Conservation (phyloP, 2,329 filamentous ascomycete genomes). For the Hymenoscyphus linearis region DNA sequence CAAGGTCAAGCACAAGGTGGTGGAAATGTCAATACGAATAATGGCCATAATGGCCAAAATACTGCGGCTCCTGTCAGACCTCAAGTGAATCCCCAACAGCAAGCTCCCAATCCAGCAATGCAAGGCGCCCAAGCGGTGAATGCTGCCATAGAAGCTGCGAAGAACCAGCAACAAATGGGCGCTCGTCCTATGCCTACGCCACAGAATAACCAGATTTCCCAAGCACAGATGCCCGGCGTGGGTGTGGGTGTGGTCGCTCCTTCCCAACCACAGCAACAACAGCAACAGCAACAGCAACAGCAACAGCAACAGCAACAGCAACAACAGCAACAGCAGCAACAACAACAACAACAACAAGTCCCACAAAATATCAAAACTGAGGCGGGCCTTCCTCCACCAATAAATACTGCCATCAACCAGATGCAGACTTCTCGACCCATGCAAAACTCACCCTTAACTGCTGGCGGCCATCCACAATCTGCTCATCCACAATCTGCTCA, state of each 20-base stretch:
- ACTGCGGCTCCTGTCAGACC: slow-evolving; percentile 24
- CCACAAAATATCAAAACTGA: slow-evolving; percentile 27
- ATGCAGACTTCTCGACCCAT: slow-evolving; percentile 24
- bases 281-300: too few relatives aligned
- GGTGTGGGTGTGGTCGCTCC: slow-evolving; percentile 19
- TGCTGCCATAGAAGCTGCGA: slow-evolving; percentile 32
- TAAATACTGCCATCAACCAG: slow-evolving; percentile 29
- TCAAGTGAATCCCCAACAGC: slow-evolving; percentile 27
- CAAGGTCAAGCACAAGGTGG: slow-evolving; percentile 11
- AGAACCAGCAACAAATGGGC: slow-evolving; percentile 31
- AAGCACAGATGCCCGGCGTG: slow-evolving; percentile 19
- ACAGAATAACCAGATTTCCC: slow-evolving; percentile 21
- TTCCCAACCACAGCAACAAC: slow-evolving; percentile 18
- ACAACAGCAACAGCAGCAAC: too few relatives aligned
- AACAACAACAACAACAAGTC: slow-evolving; percentile 16
- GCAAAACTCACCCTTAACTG: slow-evolving; percentile 30
- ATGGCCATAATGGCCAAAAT: slow-evolving; percentile 6
- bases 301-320: too few relatives aligned
- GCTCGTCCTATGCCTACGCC: slow-evolving; percentile 20
- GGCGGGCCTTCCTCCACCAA: slow-evolving; percentile 21
- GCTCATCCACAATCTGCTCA: slow-evolving; percentile 23
- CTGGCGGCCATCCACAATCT: slow-evolving; percentile 24
- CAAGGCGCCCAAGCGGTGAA: slow-evolving; percentile 32
- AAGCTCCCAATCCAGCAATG: slow-evolving; percentile 26
- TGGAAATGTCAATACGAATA: slow-evolving; percentile 11